Percentiles rank a stretch among this genome's conserved stretches.
These are phyloP conservation scores for Starmerella floris DNA, from an alignment of 805 yeast species.

Conservation along the genomic window DNA sequence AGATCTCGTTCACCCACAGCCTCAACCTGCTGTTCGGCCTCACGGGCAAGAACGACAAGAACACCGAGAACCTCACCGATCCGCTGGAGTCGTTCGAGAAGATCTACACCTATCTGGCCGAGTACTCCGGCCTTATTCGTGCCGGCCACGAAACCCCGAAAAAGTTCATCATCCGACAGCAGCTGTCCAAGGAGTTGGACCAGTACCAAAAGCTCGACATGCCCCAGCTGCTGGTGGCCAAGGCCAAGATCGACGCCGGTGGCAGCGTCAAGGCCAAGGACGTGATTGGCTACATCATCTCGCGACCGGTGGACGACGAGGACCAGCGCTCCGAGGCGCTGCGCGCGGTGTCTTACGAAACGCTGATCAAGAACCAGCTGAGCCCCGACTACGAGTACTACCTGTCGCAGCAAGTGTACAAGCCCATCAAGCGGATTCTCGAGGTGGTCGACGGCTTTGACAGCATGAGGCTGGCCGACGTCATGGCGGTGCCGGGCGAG, in stretches of 20 bases:
- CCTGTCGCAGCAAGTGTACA: slow-evolving; percentile 74
- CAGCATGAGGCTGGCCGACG: slow-evolving; percentile 57
- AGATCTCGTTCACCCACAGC: slow-evolving; percentile 68
- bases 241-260: slow-evolving; percentile 66
- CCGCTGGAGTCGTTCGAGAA: slow-evolving; percentile 9
- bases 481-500: slow-evolving; percentile 50
- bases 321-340: slow-evolving; percentile 43
- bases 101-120: slow-evolving; percentile 40
- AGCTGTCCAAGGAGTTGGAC: slow-evolving; percentile 74
- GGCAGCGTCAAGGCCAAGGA: slow-evolving; percentile 78
- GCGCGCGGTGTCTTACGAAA: slow-evolving; percentile 72
- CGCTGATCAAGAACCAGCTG: slow-evolving; percentile 41
- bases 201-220: slow-evolving; percentile 44
- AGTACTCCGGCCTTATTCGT: slow-evolving; percentile 43
- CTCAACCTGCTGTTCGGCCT: slow-evolving; percentile 31
- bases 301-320: slow-evolving; percentile 34
- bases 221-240: slow-evolving; percentile 79
- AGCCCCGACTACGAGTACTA: slow-evolving; percentile 68
- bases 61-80: slow-evolving; percentile 3
- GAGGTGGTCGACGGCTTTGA: slow-evolving; percentile 82
- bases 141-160: slow-evolving; percentile 49
- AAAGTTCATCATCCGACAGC: slow-evolving; percentile 70
- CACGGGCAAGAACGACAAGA: slow-evolving; percentile 44
- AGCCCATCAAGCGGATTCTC: slow-evolving; percentile 78
- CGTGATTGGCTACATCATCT: slow-evolving; percentile 76